These are phyloP conservation scores for Nicotiana obtusifolia DNA, from an alignment of 257 asterid species.

Conservation along the genomic window DNA sequence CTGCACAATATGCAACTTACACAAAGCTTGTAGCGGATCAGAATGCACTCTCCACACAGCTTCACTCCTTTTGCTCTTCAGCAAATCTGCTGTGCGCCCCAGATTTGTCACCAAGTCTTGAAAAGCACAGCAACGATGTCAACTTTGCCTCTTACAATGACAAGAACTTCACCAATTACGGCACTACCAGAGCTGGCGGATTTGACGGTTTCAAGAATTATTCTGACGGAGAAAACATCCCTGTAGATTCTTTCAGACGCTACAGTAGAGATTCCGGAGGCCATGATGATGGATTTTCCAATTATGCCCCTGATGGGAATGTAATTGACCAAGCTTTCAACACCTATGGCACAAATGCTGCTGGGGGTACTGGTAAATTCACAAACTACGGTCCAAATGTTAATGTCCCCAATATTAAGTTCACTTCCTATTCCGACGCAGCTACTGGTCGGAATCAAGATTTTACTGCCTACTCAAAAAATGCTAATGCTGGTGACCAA, in stretches of 20 bases:
- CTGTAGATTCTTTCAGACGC: constrained; percentile 52
- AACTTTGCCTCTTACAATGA: constrained; percentile 1
- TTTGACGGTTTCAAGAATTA: constrained; percentile 49
- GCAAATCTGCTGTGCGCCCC: constrained; percentile 26
- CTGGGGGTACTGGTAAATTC: constrained; percentile 62
- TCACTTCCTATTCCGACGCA: constrained; percentile 63
- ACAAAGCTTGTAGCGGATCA: constrained; percentile 26
- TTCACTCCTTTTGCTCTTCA: constrained; percentile 16
- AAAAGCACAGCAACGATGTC: constrained; percentile 8
- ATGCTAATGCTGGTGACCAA: constrained; percentile 61
- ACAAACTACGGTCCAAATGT: constrained; percentile 26
- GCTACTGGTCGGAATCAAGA: constrained; percentile 46
- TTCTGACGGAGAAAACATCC: constrained; percentile 35
- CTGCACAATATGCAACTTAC: constrained; percentile 46
- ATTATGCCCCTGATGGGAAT: constrained; percentile 43
- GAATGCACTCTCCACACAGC: constrained; percentile 16
- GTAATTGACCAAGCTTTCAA: constrained; percentile 64
- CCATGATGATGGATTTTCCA: constrained; percentile 43
- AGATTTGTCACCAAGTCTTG: constrained; percentile 20
- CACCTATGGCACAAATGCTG: constrained; percentile 52
- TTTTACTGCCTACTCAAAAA: constrained; percentile 33
- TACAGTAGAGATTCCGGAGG: constrained; percentile 69
- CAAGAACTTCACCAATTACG: constrained; percentile 73
- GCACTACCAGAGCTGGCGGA: constrained; percentile 42
- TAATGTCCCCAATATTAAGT: constrained; percentile 47